Base-by-base conservation (phyloP, 805 yeast species). In the Kluyveromyces aestuarii region DNA sequence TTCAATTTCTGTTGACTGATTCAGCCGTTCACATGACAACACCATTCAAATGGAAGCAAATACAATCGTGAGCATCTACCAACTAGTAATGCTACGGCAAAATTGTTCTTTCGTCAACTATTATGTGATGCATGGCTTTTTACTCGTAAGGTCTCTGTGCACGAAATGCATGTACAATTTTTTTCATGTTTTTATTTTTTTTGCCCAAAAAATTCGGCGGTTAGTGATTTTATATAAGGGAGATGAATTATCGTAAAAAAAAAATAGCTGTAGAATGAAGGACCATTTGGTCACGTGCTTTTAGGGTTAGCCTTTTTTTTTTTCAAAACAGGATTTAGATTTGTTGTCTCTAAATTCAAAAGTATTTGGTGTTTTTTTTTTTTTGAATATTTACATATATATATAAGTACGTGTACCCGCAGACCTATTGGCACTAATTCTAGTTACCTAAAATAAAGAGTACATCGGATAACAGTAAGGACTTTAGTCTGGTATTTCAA, bases 111-210 rank as follows among this genome's bases (percentile, higher is more conserved):
- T 6, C 25, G 25, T 21, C 25, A 21, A 3, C 3, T 21, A 21
- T 21, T 30, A 13, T 7, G 35, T 7, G 35, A 8, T 30, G 35
- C 14, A 10, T 30, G 35, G 35, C 4, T 30, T 3, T 30, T 13
- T 2, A 2, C 14, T 30, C 4, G 14, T 11, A 30, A 5, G 4
- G 14, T 30, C 8, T 30, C 14, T 30, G 11, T 8, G 35, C 35
- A 30, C 35, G 35, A 30, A 30, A 30, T 30, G 14, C 35, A 5
- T 30, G 8, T 30, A 10, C 4, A 11, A 13, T 30, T 30, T 30
- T 53, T 59, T 2, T 50, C 48, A 8, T 52, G 56, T 45, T 50
- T 42, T 46, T 56, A 17, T n/a, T 13, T 38, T 13, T 8, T 38
- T 38, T 19, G n/a, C 17, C 25, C 8, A 38, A 17, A 6, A 38